Evolutionary conservation across 257 asterid species (phyloP).

Genomic region (Cruciata laevipes): DNA sequence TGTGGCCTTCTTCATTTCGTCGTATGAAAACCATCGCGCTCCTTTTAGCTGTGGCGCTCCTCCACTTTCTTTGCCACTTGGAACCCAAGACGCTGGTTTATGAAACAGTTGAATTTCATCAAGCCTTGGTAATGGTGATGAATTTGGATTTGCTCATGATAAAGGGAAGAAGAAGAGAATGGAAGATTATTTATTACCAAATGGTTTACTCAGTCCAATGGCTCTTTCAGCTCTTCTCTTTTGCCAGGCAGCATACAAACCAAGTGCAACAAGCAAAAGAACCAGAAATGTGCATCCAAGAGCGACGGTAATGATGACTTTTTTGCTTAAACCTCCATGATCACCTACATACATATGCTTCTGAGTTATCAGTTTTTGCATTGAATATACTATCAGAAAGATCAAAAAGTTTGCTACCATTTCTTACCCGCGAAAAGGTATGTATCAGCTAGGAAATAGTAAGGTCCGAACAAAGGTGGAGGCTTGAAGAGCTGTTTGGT

Average conservation of each 20-base stretch:
- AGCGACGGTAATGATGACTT: slow-evolving; percentile 58
- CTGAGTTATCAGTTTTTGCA: background rate
- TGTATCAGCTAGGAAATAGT: slow-evolving; percentile 69
- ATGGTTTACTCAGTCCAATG: slow-evolving; percentile 69
- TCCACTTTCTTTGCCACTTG: slow-evolving; percentile 79
- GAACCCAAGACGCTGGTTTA: slow-evolving; percentile 73
- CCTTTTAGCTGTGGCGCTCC: slow-evolving; percentile 97
- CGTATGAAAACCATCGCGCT: slow-evolving; percentile 89
- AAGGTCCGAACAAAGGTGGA: slow-evolving; percentile 82
- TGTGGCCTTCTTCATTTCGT: slow-evolving; percentile 82
- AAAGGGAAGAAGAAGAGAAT: background rate
- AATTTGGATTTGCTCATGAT: background rate
- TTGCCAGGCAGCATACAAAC: slow-evolving; percentile 58
- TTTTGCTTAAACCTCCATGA: slow-evolving; percentile 36
- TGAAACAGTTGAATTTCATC: slow-evolving; percentile 8
- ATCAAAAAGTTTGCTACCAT: background rate
- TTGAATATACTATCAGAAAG: background rate
- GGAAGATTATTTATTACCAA: slow-evolving; percentile 41
- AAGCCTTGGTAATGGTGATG: background rate
- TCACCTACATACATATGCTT: slow-evolving; percentile 36
- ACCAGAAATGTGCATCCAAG: slow-evolving; percentile 55
- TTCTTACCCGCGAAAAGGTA: slow-evolving; percentile 58
- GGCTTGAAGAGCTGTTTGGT: slow-evolving; percentile 95
- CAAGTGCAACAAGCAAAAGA: slow-evolving; percentile 56
- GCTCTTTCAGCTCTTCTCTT: slow-evolving; percentile 87